Percentiles rank a stretch among this genome's conserved stretches.
Conservation (phyloP, 2,329 filamentous ascomycete genomes). For the Sarocladiaceae sp. region DNA sequence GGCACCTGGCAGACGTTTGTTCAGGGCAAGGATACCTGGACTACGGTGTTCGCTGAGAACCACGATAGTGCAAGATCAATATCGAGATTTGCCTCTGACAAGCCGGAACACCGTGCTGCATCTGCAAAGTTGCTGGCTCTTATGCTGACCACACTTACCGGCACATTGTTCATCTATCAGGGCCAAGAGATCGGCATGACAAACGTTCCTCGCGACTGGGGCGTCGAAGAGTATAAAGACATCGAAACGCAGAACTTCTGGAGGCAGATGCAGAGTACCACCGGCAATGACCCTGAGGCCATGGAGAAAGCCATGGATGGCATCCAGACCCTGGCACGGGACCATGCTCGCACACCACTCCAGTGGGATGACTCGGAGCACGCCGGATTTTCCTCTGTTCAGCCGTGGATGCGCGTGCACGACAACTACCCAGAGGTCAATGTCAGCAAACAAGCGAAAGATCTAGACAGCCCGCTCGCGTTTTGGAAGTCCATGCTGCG, state of each 20-base stretch:
- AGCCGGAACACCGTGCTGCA: conserved; percentile 35
- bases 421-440: conserved; percentile 55
- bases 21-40: conserved; percentile 48
- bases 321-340: conserved; percentile 55
- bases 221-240: conserved; percentile 48
- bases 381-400: conserved; percentile 53
- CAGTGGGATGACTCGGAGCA: conserved; percentile 58
- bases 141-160: conserved; percentile 44
- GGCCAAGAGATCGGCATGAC: conserved; percentile 60
- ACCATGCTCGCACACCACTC: conserved; percentile 62
- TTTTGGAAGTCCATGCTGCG: conserved; percentile 55
- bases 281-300: too few relatives aligned
- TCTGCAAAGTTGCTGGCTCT: conserved; percentile 51
- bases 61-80: conserved; percentile 59
- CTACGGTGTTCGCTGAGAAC: conserved; percentile 59
- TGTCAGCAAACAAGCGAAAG: conserved; percentile 40
- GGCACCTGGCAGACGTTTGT: conserved; percentile 49
- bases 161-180: conserved; percentile 55
- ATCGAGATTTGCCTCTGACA: conserved; percentile 46
- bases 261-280: too few relatives aligned
- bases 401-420: conserved; percentile 66
- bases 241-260: conserved; percentile 52
- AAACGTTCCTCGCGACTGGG: conserved; percentile 48
- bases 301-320: conserved; percentile 39
- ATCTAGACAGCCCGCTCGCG: conserved; percentile 46